Evolutionary conservation across 257 asterid species (phyloP).

Genomic region (Ocimum tenuiflorum): DNA sequence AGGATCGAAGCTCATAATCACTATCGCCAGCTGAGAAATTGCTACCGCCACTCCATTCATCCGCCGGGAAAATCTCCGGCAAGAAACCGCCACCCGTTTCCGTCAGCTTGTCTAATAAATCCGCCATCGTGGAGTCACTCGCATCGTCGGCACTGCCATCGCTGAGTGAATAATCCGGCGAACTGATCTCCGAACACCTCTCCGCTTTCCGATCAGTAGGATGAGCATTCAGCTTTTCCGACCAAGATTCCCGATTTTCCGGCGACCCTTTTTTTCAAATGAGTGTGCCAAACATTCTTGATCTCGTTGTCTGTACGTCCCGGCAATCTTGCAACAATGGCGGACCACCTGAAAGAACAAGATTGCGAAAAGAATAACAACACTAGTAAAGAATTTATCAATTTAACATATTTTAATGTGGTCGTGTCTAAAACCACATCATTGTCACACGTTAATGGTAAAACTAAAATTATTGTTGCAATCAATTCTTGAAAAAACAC

Average conservation of each 20-base stretch:
- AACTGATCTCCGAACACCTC: not conserved
- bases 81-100: slow-evolving; percentile 18
- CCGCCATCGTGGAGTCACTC: not conserved
- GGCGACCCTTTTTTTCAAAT: slow-evolving; percentile 29
- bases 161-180: slow-evolving; percentile 25
- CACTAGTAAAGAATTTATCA: too few species aligned
- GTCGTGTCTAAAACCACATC: too few species aligned
- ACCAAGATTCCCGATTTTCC: not conserved
- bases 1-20: not conserved
- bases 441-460: too few species aligned
- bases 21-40: slow-evolving; percentile 17
- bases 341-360: slow-evolving; percentile 38
- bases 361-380: too few species aligned
- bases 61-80: slow-evolving; percentile 22
- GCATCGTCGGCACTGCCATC: not conserved
- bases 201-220: slow-evolving; percentile 4
- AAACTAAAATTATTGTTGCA: too few species aligned
- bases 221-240: not conserved
- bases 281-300: slow-evolving; percentile 43
- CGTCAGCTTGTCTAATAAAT: not conserved
- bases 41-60: slow-evolving; percentile 17
- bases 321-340: slow-evolving; percentile 39
- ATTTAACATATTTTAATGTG: too few species aligned
- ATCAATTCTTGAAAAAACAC: too few species aligned
- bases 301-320: slow-evolving; percentile 52